Base-by-base conservation (phyloP, 179 eudicot genomes). In the Corrigiola litoralis region DNA sequence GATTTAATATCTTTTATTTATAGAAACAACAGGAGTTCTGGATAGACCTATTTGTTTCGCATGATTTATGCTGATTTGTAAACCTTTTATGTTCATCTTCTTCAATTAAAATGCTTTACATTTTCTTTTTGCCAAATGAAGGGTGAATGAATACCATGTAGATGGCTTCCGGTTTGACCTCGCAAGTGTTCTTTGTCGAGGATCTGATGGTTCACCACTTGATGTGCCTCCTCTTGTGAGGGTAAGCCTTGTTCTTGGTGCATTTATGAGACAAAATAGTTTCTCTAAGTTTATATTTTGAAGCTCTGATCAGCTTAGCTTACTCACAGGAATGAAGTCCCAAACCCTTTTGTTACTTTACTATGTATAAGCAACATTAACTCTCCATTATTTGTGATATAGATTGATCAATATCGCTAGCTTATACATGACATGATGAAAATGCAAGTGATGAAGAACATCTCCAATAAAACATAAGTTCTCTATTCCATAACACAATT, bases 91-190 rank as follows among this genome's bases (percentile, higher is more conserved):
- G 32, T 44, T 16, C 2, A 16, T 29, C 38, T 42, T 51, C 58
- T 55, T 52, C 40, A 6, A 42, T 52, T 13, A 33, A 51, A 33
- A 21, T 56, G 17, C 20, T 31, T 47, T n/a, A 55, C 46, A 25
- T 18, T 28, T 60, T 57, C 17, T 18, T 29, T 42, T 16, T 64
- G 17, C 28, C 17, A 24, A 77, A 16, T 84, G 81, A 75, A 95
- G 99, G 99, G 97, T 81, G 66, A 60, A 40, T 34, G 99, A 95
- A 60, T 92, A 95, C 80, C 99, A 88, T 57, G 86, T 95, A 72
- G 99, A 95, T 79, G 99, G 99, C 75, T 95, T 95, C 75, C 92
- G 99, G 66, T 95, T 95, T 65, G 99, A 95, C 75, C 96, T 95
- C 63, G 88, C 99, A n/a, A 92, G 97, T 78, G 89, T 81, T 66